Evolutionary conservation across 768 basidiomycete species (phyloP).

Genomic region (Rhizopogon vesiculosus): DNA sequence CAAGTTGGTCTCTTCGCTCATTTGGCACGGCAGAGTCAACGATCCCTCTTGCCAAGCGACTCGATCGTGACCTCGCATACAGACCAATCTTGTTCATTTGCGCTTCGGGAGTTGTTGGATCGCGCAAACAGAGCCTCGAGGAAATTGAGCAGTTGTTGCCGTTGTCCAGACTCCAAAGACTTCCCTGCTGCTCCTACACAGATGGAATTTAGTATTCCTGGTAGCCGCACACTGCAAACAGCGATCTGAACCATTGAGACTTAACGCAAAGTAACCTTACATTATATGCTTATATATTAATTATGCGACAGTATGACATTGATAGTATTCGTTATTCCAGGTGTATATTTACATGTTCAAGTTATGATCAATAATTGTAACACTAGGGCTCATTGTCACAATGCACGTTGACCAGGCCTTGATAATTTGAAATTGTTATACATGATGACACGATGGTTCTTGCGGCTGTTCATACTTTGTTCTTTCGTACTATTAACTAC

Average conservation of each 20-base stretch:
- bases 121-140: not conserved
- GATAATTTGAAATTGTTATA: no score
- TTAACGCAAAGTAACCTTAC: not conserved
- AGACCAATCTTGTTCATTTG: not conserved
- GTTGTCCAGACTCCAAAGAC: not conserved
- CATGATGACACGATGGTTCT: no score
- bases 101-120: not conserved
- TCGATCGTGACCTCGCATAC: not conserved
- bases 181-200: not conserved
- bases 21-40: not conserved
- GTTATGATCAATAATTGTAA: not conserved
- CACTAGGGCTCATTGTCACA: no score
- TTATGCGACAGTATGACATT: not conserved
- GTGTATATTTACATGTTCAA: not conserved
- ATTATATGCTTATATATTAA: not conserved
- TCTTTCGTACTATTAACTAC: not conserved
- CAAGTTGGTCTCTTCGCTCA: constrained; percentile 13
- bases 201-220: constrained; percentile 1
- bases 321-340: not conserved
- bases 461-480: no score
- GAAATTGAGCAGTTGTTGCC: not conserved
- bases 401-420: no score
- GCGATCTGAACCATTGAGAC: not conserved
- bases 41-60: not conserved
- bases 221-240: not conserved